Evolutionary conservation across 2,329 filamentous ascomycete genomes (phyloP), one percentile per base, ranked within the genome.

Genomic region (Sporothrix curviconia): DNA sequence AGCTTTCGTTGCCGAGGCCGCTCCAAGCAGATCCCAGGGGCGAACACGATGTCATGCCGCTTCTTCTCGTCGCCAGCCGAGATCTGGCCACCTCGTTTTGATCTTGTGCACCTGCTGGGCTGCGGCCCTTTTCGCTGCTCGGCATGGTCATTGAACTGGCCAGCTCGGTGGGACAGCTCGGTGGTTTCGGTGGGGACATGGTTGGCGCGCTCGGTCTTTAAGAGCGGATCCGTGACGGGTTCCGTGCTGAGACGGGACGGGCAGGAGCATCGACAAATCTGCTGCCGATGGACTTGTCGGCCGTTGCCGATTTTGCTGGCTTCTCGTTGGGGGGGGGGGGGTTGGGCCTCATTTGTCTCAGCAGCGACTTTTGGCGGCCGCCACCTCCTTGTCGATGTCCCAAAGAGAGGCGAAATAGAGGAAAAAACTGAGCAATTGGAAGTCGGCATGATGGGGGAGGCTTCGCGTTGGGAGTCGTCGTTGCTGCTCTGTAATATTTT

Each of bases 1-100:
- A 90, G 70, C 60, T 90, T 39, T 91, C 86, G 61, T 91, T 91
- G 12, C 76, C 75, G 59, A 91, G 68, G 0, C 86, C 85, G 1
- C 84, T 83, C 0, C n/a, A n/a, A n/a, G n/a, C n/a, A n/a, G n/a
- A n/a, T n/a, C 90, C 82, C 11, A 91, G 73, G 0, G 82, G 84
- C 28, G 72, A n/a, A 73, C 0, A 79, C 71, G 34, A 87, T 78
- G n/a, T 76, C 66, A 28, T 79, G n/a, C n/a, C n/a, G 71, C 54
- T 80, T 76, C 30, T 77, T 73, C 59, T 85, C 78, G 60, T 86
- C n/a, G 82, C 86, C 86, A 89, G n/a, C 86, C 86, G 17, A 89
- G 68, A 64, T 89, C 78, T n/a, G 47, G 78, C 77, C 3, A 87
- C 83, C 59, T 86, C 83, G 36, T 75, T 66, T 58, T n/a, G n/a